Evolutionary conservation across 176 grass and related monocot species (phyloP), one percentile per base, ranked within the genome.

Genomic region (Aegilops longissima): DNA sequence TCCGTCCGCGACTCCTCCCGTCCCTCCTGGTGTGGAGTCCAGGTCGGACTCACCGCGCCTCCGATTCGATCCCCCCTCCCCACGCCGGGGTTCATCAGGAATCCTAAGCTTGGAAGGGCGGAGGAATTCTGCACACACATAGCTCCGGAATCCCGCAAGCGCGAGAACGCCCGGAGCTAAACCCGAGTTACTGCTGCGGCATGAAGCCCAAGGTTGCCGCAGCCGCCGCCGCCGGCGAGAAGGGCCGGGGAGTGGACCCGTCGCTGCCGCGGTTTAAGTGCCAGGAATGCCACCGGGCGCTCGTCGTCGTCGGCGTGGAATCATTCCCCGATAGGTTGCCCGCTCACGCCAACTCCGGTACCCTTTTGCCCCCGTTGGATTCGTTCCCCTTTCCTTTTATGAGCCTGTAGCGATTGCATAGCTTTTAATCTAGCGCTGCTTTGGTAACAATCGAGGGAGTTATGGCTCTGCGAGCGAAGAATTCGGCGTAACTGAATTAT

Each of bases 251-350:
- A 30, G 77, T 80, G 30, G 89, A 93, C 74, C 87, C 86, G 8
- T 92, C 61, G 18, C 71, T 96, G 27, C 97, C 94, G 17, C 78
- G 89, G 69, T 93, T 86, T 83, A 87, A 86, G 35, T 99, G 94
- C 82, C 88, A 94, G 87, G 90, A 94, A 49, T 93, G 96, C 69
- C 93, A 71, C 72, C 84, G 89, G 25, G 77, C 90, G 24, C 90
- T 98, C 51, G 90, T 82, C 47, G 88, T 96, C 35, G 82, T 91
- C 13, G 96, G 92, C 21, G 90, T 94, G 4, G 97, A 99, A 2
- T 90, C 94, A 23, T 96, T 91, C 38, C 86, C 84, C 8, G 90
- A 93, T 44, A 92, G 83, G 76, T 85, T 94, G 59, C 86, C 93
- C 47, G 74, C 86, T 21, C 77, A 91, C 14, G 64, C 82, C 14